Evolutionary conservation across 768 basidiomycete species (phyloP).

Genomic region (Trametes maxima): DNA sequence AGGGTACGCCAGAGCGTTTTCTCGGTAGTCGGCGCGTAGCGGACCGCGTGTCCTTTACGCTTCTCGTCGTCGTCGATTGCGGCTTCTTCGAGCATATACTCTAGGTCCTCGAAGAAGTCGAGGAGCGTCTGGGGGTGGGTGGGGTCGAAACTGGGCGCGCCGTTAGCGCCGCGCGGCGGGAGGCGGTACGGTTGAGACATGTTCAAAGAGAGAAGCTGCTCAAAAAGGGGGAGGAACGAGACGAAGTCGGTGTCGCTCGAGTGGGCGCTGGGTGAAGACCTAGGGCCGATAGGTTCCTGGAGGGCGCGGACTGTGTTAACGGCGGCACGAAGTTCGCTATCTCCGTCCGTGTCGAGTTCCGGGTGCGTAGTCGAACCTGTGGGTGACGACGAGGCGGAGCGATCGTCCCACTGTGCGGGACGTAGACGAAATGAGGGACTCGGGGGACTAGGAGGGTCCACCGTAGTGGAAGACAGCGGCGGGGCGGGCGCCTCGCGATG

Average conservation of each 20-base stretch:
- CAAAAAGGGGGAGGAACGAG: conserved; percentile 6
- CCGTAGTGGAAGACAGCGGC: conserved; percentile 8
- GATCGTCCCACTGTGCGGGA: neutral
- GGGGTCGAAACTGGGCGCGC: conserved; percentile 14
- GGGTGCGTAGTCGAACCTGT: neutral
- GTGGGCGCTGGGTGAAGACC: neutral
- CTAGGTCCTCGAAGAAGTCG: conserved; percentile 21
- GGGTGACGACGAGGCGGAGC: neutral
- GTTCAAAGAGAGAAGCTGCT: conserved; percentile 2
- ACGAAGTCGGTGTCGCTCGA: neutral
- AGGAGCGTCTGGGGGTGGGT: conserved; percentile 4
- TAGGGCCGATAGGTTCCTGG: neutral
- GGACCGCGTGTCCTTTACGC: conserved; percentile 3
- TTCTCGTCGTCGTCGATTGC: neutral
- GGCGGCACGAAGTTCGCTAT: neutral
- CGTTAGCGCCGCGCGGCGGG: conserved; percentile 7
- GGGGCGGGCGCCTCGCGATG: neutral
- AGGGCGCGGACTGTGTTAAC: neutral
- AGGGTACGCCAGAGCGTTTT: conserved; percentile 4
- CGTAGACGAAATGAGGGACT: neutral
- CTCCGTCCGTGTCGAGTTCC: neutral
- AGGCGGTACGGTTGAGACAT: conserved; percentile 4
- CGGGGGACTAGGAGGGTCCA: neutral
- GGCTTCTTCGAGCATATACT: conserved; percentile 12
- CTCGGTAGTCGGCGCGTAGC: conserved; percentile 7